phyloP scores from a whole-genome alignment of 1,139 yeast species.

The Saccharomyces hybrid region DNA sequence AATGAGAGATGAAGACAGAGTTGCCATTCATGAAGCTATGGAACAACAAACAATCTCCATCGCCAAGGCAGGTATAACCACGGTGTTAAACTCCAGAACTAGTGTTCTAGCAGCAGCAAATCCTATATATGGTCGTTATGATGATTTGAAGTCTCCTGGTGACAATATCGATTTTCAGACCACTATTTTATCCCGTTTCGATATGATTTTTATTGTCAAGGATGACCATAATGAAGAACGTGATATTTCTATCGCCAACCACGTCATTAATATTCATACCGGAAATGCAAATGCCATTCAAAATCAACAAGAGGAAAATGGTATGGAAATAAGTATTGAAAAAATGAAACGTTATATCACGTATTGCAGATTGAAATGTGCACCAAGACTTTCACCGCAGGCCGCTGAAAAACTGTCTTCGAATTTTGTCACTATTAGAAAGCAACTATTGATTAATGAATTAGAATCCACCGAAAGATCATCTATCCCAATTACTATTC shows the following conservation, averaged over 20 bases:
- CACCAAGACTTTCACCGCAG: slow-evolving; percentile 82
- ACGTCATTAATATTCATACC: slow-evolving; percentile 91
- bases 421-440: slow-evolving; percentile 86
- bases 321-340: slow-evolving; percentile 69
- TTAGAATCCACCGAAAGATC: slow-evolving; percentile 79
- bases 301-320: slow-evolving; percentile 49
- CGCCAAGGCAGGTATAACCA: slow-evolving; percentile 98
- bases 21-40: slow-evolving; percentile 99
- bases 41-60: slow-evolving; percentile 99
- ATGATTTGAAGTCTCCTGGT: slow-evolving; percentile 92
- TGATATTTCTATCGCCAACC: slow-evolving; percentile 86
- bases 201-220: slow-evolving; percentile 94
- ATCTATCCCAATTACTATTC: slow-evolving; percentile 91
- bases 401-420: slow-evolving; percentile 89
- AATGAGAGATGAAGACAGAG: slow-evolving; percentile 98
- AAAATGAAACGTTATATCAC: slow-evolving; percentile 89
- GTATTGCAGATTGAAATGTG: slow-evolving; percentile 82
- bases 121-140: slow-evolving; percentile 94
- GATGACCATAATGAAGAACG: slow-evolving; percentile 86
- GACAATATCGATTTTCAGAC: slow-evolving; percentile 97
- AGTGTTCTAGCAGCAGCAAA: slow-evolving; percentile 97
- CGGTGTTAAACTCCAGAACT: slow-evolving; percentile 90
- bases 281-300: slow-evolving; percentile 43
- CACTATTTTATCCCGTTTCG: slow-evolving; percentile 92
- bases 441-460: slow-evolving; percentile 75